Conservation (phyloP, 306 rosid species). For the Vicia faba region DNA sequence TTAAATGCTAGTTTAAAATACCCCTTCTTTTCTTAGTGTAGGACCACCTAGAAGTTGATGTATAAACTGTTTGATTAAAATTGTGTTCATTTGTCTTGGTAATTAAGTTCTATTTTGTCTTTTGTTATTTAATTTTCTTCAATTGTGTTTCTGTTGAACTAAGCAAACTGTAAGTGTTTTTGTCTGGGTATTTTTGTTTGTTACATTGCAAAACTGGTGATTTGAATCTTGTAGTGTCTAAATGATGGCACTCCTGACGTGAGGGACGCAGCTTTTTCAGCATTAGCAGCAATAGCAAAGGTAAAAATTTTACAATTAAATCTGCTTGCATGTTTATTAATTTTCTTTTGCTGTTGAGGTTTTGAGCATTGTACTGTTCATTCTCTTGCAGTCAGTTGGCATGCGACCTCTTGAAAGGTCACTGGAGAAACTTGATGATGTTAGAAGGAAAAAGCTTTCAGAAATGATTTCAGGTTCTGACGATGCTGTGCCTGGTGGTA, state of each 20-base stretch:
- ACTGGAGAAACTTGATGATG: constrained; percentile 96
- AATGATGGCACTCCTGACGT: constrained; percentile 97
- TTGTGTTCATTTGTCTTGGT: constrained; percentile 1
- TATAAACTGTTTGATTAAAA: constrained; percentile 21
- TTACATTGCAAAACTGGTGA: constrained; percentile 7
- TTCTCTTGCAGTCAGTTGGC: constrained; percentile 74
- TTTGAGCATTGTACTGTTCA: constrained; percentile 32
- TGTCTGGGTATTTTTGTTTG: background rate
- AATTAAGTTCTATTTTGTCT: constrained; percentile 13
- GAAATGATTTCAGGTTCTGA: constrained; percentile 95
- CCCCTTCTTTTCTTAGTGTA: background rate
- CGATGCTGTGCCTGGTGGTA: constrained; percentile 58
- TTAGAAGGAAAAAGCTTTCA: constrained; percentile 89
- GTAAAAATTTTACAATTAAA: constrained; percentile 42
- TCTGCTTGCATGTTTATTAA: constrained; percentile 16
- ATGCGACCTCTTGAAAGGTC: constrained; percentile 97
- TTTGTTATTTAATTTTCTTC: constrained; percentile 7
- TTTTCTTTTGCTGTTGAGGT: constrained; percentile 27
- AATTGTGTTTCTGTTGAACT: constrained; percentile 12
- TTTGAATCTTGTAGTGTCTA: constrained; percentile 64
- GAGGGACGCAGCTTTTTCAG: constrained; percentile 98
- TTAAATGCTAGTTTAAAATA: constrained; percentile 5
- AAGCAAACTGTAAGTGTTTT: background rate
- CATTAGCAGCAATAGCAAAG: constrained; percentile 93
- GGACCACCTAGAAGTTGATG: background rate